Conservation (phyloP, 192 early-diverging fungal genomes). For the Coemansia sp. region DNA sequence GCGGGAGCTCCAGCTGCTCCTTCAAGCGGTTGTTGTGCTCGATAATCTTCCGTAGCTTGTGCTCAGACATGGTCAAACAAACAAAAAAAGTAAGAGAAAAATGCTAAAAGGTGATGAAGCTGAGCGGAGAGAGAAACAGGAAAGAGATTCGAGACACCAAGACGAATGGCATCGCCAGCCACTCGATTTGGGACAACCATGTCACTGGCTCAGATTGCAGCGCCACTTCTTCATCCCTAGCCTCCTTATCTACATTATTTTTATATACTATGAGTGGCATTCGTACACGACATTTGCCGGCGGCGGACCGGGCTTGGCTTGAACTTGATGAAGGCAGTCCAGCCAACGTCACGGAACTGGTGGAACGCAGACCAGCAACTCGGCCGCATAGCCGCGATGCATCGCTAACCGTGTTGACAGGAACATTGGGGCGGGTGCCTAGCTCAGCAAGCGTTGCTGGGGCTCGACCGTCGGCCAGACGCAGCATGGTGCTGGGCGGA, state of each 20-base stretch:
- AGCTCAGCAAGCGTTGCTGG: neutral
- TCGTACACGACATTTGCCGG: constrained; percentile 3
- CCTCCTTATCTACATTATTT: neutral
- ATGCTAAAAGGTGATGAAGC: neutral
- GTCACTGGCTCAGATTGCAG: neutral
- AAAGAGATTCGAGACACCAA: neutral
- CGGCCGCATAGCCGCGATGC: neutral
- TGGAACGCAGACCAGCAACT: constrained; percentile 2
- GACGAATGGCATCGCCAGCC: neutral
- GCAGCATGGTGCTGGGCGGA: constrained; percentile 45
- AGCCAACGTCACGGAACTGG: neutral
- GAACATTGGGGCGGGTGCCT: neutral
- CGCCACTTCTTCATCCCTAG: neutral
- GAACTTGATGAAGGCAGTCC: neutral
- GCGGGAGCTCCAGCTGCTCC: constrained; percentile 77
- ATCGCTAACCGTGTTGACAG: neutral
- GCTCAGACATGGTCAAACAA: constrained; percentile 50
- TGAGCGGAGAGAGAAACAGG: neutral
- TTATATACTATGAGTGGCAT: neutral
- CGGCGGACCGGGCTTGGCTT: neutral
- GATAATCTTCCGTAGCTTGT: constrained; percentile 69
- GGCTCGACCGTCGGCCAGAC: constrained; percentile 32
- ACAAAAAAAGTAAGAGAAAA: neutral
- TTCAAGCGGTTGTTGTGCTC: constrained; percentile 74
- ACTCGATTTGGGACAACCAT: neutral